Conservation (phyloP, 2,329 filamentous ascomycete species). For the Pseudogymnoascus sp. region DNA sequence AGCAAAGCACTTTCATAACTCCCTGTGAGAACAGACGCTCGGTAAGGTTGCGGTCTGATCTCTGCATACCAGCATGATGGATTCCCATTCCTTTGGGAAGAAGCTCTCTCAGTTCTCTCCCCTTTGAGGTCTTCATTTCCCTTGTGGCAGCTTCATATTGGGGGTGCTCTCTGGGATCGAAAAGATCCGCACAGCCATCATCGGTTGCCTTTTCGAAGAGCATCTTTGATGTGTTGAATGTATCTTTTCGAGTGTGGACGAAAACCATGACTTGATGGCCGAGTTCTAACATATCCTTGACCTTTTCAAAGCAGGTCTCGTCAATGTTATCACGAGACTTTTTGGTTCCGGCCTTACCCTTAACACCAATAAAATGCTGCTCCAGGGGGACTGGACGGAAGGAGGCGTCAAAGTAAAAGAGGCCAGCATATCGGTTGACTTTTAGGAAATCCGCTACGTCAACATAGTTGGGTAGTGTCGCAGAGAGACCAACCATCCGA, state of each 20-base stretch:
- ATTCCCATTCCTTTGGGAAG: slow-evolving; percentile 86
- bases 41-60: slow-evolving; percentile 90
- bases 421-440: slow-evolving; percentile 82
- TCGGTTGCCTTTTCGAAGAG: slow-evolving; percentile 81
- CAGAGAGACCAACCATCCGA: slow-evolving; percentile 88
- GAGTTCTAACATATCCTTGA: slow-evolving; percentile 78
- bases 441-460: slow-evolving; percentile 96
- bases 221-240: slow-evolving; percentile 76
- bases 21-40: slow-evolving; percentile 86
- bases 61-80: slow-evolving; percentile 93
- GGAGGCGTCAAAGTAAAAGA: slow-evolving; percentile 96
- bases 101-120: slow-evolving; percentile 79
- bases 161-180: slow-evolving; percentile 72
- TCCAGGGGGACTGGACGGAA: slow-evolving; percentile 94
- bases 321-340: slow-evolving; percentile 85
- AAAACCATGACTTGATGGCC: slow-evolving; percentile 99
- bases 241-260: slow-evolving; percentile 93
- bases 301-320: slow-evolving; percentile 81
- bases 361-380: slow-evolving; percentile 95
- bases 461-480: slow-evolving; percentile 90
- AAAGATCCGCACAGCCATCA: slow-evolving; percentile 67
- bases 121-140: slow-evolving; percentile 79
- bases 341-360: slow-evolving; percentile 76
- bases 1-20: slow-evolving; percentile 94
- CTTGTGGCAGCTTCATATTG: slow-evolving; percentile 70